Conservation (phyloP, 768 basidiomycete genomes). For the Trametes cingulata region DNA sequence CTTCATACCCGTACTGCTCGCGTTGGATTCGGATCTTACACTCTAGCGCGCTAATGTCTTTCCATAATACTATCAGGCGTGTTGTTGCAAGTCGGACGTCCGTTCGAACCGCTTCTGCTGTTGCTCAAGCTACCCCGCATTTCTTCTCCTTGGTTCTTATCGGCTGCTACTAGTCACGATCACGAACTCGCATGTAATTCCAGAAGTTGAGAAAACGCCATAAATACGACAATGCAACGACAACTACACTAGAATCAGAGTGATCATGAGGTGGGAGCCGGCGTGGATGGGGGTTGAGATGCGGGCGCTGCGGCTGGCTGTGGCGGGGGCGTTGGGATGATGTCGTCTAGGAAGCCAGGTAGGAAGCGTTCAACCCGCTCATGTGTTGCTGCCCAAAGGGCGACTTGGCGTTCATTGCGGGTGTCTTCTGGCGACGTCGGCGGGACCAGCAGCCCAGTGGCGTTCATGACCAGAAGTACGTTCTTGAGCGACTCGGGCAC, state of each 20-base stretch:
- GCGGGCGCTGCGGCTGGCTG: constrained; percentile 4
- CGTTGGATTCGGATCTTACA: constrained; percentile 7
- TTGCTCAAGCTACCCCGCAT: not conserved
- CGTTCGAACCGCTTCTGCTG: not conserved
- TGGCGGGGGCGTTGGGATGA: constrained; percentile 50
- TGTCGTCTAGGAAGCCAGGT: constrained; percentile 81
- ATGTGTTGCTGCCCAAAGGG: constrained; percentile 82
- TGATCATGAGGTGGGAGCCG: not conserved
- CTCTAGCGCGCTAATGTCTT: constrained; percentile 13
- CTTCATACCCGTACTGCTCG: constrained; percentile 17
- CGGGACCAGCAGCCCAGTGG: constrained; percentile 79
- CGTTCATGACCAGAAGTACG: constrained; percentile 93
- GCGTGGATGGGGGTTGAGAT: not conserved
- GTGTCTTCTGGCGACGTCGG: constrained; percentile 46
- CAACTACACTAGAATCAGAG: not conserved
- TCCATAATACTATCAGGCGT: constrained; percentile 14
- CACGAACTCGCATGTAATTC: constrained; percentile 11
- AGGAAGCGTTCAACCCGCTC: constrained; percentile 89
- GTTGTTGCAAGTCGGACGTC: constrained; percentile 4
- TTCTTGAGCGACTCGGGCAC: constrained; percentile 97
- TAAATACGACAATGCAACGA: constrained; percentile 18
- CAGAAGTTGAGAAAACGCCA: not conserved
- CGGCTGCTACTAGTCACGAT: not conserved
- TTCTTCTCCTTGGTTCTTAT: not conserved
- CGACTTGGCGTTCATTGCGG: constrained; percentile 61